Evolutionary conservation across 2,329 filamentous ascomycete species (phyloP).

Genomic region (Fusarium hostae): DNA sequence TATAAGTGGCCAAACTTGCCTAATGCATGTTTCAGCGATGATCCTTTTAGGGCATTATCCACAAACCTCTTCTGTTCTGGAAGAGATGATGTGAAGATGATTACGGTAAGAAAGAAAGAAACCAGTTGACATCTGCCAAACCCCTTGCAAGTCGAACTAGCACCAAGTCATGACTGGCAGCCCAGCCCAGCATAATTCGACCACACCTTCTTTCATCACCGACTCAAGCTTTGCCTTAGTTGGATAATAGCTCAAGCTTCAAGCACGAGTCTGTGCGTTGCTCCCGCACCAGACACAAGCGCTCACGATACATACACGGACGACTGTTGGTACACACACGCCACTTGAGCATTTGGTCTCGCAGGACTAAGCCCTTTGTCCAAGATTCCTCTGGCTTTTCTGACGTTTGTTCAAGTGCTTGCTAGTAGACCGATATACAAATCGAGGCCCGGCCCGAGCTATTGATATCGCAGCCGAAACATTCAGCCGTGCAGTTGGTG

Average conservation of each 20-base stretch:
- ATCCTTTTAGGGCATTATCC: slow-evolving; percentile 1
- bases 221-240: slow-evolving; percentile 37
- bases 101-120: slow-evolving; percentile 16
- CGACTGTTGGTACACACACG: slow-evolving; percentile 15
- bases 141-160: slow-evolving; percentile 31
- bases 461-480: slow-evolving; percentile 27
- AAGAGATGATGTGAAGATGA: slow-evolving; percentile 4
- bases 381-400: slow-evolving; percentile 6
- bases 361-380: slow-evolving; percentile 25
- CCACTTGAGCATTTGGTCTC: slow-evolving; percentile 27
- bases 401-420: slow-evolving; percentile 18
- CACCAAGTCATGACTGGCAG: slow-evolving; percentile 21
- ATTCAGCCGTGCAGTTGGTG: slow-evolving; percentile 6
- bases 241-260: slow-evolving; percentile 32
- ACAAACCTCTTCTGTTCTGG: slow-evolving; percentile 5
- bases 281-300: slow-evolving; percentile 21
- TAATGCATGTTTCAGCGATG: background rate
- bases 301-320: slow-evolving; percentile 25
- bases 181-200: slow-evolving; percentile 17
- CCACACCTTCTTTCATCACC: slow-evolving; percentile 32
- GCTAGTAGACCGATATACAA: slow-evolving; percentile 28
- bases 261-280: slow-evolving; percentile 43
- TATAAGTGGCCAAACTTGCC: background rate
- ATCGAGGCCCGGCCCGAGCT: slow-evolving; percentile 43
- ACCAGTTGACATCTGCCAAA: slow-evolving; percentile 32